Base-by-base conservation (phyloP, 495 filamentous ascomycete genomes). In the Xylaria acuta region DNA sequence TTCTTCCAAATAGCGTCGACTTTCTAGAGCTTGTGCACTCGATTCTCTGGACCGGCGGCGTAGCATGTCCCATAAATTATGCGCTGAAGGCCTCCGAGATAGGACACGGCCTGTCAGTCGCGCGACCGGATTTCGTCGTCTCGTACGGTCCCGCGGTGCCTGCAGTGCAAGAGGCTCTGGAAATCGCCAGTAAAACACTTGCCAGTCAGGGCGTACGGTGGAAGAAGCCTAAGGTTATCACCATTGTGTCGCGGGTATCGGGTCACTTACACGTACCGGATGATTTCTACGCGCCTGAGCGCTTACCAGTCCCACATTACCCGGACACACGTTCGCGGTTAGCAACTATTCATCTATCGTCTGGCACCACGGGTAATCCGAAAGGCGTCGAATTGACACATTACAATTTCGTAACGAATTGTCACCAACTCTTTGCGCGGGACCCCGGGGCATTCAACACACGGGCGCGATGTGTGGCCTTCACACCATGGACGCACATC, bases 321-420 rank as follows among this genome's bases (percentile, higher is more conserved):
- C n/a, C 63, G 2, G 73, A 83, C 60, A 75, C 76, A 18, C 27
- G 41, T 8, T 41, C 54, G 25, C 74, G 76, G n/a, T 45, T 76
- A 20, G 76, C 74, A 27, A 74, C 74, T 2, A 78, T 78, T 18
- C 74, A 76, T 64, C 62, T 78, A 25, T 78, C 76, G 16, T 78
- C 76, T 20, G 92, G 92, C 16, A 95, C 92, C 0, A 95, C 92
- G 0, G 92, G 92, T 11, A 81, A 88, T 47, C 92, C 92, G 0
- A 95, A 95, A 78, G 92, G 92, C 20, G 92, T 94, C 20, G 92
- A 92, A 89, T 79, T 94, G 32, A 90, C 86, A 58, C 92, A 94
- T 75, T 77, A 82, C 64, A 94, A 94, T 76, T 88, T 94, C 63
- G 81, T 93, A 3, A 80, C 90, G 54, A 93, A 94, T 75, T 76